phyloP scores from a whole-genome alignment of 345 rosid genomes.

The Hirschfeldia incana region DNA sequence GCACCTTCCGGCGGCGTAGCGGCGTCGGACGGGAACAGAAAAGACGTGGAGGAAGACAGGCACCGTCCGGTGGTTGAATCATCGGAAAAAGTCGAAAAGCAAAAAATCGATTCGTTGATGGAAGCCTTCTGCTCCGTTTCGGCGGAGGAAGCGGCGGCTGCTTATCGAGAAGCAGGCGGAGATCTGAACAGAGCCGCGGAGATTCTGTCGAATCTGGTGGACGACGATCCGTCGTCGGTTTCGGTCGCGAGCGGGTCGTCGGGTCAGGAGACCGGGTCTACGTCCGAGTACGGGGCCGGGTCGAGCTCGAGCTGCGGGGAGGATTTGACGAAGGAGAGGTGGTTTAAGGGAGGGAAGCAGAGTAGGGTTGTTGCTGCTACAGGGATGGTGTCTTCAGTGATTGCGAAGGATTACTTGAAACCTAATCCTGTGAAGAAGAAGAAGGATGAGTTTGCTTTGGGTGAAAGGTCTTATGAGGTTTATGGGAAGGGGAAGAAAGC shows the following conservation, averaged over 20 bases:
- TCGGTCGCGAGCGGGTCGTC: constrained; percentile 50
- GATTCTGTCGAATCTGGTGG: constrained; percentile 39
- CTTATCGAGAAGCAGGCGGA: constrained; percentile 48
- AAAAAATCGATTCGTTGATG: constrained; percentile 39
- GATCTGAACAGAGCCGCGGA: constrained; percentile 56
- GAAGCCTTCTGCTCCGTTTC: constrained; percentile 59
- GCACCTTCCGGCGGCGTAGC: no score
- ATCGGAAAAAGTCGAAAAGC: no score
- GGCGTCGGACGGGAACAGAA: constrained; percentile 34
- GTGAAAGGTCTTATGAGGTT: constrained; percentile 27
- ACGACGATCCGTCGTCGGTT: constrained; percentile 51
- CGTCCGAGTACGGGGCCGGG: constrained; percentile 45
- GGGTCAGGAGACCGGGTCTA: constrained; percentile 47
- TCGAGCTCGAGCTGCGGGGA: constrained; percentile 43
- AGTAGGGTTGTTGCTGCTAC: constrained; percentile 67
- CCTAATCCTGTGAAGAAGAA: constrained; percentile 34
- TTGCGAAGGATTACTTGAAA: constrained; percentile 76
- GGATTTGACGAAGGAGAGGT: constrained; percentile 30
- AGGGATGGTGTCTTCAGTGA: constrained; percentile 77
- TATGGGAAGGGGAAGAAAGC: constrained; percentile 23
- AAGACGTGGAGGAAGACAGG: constrained; percentile 22
- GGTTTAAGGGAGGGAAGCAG: constrained; percentile 48
- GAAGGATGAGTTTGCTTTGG: constrained; percentile 24
- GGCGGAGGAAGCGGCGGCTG: constrained; percentile 50
- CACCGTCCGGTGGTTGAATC: not conserved